Evolutionary conservation across 2,329 filamentous ascomycete species (phyloP), one percentile per base, ranked within the genome.

Genomic region (Fusarium ambrosium): DNA sequence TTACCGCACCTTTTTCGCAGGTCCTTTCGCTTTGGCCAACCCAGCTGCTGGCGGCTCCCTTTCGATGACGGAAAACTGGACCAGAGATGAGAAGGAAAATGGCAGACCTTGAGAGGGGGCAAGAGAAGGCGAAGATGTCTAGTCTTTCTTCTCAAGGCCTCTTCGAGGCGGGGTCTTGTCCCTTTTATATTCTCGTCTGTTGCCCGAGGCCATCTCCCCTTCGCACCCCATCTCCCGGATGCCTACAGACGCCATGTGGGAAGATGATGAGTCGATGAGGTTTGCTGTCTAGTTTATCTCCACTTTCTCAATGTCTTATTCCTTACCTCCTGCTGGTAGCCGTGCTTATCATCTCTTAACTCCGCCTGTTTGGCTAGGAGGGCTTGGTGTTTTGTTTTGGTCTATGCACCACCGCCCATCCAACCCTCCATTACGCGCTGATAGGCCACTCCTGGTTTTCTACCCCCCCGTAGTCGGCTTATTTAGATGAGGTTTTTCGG

Each of bases 171-270:
- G 77, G 70, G 37, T 56, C 68, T 60, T 34, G 72, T 73, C 72
- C 77, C 64, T 79, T 79, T 77, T 79, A 79, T 79, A 79, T 68
- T 70, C 69, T 77, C 51, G 32, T 41, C 64, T 53, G 56, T 69
- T 39, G 69, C 63, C 77, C 70, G 77, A 79, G 73, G 73, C 67
- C 75, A 62, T 77, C 69, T 65, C 20, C 32, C 62, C 53, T 66
- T 64, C 45, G 34, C 48, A 37, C 53, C 55, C 55, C 55, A 41
- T 59, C 60, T 62, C 39, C 64, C 43, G 53, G 48, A 62, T 37
- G 62, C 61, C 66, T 56, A 43, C 53, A 22, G 20, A 29, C 55
- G 56, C 55, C 62, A 56, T 69, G 27, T 63, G 22, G 20, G 13
- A 18, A 60, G 56, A 72, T 36, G 22, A 60, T 64, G 56, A 70